These are phyloP conservation scores for Phytophthora aleatoria DNA, from an alignment of 352 stramenopile genomes.

Conservation along the genomic window DNA sequence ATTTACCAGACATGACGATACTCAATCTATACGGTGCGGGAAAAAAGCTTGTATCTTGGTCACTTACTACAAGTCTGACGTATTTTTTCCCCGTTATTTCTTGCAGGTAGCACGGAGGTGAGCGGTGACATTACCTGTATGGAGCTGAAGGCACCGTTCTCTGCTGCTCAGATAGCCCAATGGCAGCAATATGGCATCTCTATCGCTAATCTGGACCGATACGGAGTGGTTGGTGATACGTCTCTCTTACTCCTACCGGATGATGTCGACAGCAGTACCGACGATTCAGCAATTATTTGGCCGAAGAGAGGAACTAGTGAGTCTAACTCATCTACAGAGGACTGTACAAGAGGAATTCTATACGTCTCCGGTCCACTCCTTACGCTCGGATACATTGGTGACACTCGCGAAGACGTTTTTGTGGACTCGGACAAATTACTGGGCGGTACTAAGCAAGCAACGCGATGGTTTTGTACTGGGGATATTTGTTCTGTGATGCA, in stretches of 20 bases:
- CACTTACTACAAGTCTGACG: neutral
- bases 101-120: constrained; percentile 64
- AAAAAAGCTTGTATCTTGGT: neutral
- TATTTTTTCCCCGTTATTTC: neutral
- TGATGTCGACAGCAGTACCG: neutral
- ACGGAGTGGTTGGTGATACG: constrained; percentile 34
- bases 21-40: constrained; percentile 66
- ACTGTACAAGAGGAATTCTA: constrained; percentile 31
- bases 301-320: neutral
- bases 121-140: constrained; percentile 64
- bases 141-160: constrained; percentile 34
- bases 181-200: constrained; percentile 52
- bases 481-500: constrained; percentile 46
- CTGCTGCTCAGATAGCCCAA: constrained; percentile 6
- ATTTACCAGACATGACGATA: constrained; percentile 39
- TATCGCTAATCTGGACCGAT: constrained; percentile 35
- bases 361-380: constrained; percentile 44
- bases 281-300: constrained; percentile 19
- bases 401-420: constrained; percentile 8
- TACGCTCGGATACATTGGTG: constrained; percentile 38
- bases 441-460: neutral
- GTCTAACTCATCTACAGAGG: neutral
- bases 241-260: constrained; percentile 32
- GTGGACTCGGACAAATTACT: neutral
- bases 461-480: constrained; percentile 42